A percentile compares a stretch with the other conserved stretches of the same genome.
Conservation (phyloP, 495 filamentous ascomycete species). For the Aspergillus wentii region DNA sequence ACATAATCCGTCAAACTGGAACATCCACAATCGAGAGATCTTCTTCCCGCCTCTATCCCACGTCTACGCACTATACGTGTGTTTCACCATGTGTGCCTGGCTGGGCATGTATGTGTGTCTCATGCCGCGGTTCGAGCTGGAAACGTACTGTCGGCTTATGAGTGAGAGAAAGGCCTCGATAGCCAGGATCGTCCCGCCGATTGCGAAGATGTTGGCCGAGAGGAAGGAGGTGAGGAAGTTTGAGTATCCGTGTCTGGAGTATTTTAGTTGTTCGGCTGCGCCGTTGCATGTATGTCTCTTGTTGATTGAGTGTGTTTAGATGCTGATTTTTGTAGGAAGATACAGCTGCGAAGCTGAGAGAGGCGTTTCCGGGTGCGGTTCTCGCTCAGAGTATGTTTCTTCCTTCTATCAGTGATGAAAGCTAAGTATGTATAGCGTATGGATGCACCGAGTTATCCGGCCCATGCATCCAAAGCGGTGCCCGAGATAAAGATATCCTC, state of each 20-base stretch:
- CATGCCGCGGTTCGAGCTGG: slow-evolving; percentile 7
- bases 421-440: background rate
- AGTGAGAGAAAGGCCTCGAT: slow-evolving; percentile 5
- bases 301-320: background rate
- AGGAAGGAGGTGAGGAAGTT: slow-evolving; percentile 3
- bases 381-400: slow-evolving; percentile 6
- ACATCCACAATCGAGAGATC: slow-evolving; percentile 4
- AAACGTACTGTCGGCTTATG: slow-evolving; percentile 8
- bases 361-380: slow-evolving; percentile 3
- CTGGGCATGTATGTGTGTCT: slow-evolving; percentile 10
- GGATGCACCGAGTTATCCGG: background rate
- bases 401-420: background rate
- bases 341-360: slow-evolving; percentile 5
- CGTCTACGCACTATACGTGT: slow-evolving; percentile 10
- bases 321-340: background rate
- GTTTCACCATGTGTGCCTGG: slow-evolving; percentile 8
- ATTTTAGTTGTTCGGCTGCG: slow-evolving; percentile 11
- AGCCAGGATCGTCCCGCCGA: slow-evolving; percentile 8
- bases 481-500: slow-evolving; percentile 4
- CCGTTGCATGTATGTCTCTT: slow-evolving; percentile 8
- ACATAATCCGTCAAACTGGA: slow-evolving; percentile 8
- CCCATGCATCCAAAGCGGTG: slow-evolving; percentile 3
- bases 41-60: slow-evolving; percentile 11
- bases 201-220: slow-evolving; percentile 6
- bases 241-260: slow-evolving; percentile 7